Percentiles rank a stretch among this genome's conserved stretches.
Conservation (phyloP, 2,329 filamentous ascomycete species). For the Hymenoscyphus linearis region DNA sequence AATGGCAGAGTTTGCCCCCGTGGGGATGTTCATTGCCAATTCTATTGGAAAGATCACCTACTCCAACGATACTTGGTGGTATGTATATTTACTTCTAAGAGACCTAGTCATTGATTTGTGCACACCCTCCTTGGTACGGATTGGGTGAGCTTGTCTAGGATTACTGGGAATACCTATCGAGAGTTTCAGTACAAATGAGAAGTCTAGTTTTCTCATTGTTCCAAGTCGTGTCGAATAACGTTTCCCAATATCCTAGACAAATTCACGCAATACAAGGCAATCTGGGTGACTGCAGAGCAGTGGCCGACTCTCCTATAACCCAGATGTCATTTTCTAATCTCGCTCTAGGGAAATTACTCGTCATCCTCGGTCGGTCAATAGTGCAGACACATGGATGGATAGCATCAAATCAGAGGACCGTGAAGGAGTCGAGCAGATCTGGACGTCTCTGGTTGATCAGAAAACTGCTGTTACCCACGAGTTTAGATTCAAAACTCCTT, state of each 20-base stretch:
- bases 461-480: constrained; percentile 63
- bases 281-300: too few species aligned
- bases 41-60: constrained; percentile 66
- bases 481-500: constrained; percentile 68
- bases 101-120: too few species aligned
- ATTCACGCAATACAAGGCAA: too few species aligned
- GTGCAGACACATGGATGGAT: constrained; percentile 65
- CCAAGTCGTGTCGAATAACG: too few species aligned
- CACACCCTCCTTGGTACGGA: too few species aligned
- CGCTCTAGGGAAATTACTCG: constrained; percentile 58
- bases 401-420: constrained; percentile 65
- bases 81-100: neutral
- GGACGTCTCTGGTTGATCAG: constrained; percentile 56
- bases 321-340: neutral
- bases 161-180: too few species aligned
- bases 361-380: constrained; percentile 53
- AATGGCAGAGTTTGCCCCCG: constrained; percentile 79
- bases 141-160: too few species aligned
- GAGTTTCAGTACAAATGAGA: too few species aligned
- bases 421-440: constrained; percentile 51
- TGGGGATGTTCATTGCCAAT: constrained; percentile 82
- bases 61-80: constrained; percentile 70
- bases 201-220: too few species aligned
- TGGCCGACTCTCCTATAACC: too few species aligned
- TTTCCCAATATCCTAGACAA: too few species aligned